phyloP scores from a whole-genome alignment of 768 basidiomycete species.

The Boletus patriciae region DNA sequence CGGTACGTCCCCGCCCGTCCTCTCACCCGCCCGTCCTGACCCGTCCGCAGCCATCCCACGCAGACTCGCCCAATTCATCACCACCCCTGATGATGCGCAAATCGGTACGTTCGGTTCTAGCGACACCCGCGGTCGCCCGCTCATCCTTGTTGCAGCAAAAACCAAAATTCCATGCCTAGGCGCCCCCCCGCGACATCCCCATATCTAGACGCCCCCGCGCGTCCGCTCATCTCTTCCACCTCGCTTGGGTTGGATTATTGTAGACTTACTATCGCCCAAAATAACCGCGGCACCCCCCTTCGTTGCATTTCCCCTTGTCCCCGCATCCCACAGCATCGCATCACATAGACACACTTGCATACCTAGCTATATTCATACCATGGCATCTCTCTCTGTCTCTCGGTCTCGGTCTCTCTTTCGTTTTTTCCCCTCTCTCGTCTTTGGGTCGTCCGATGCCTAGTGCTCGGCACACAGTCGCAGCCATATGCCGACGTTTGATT shows the following conservation, averaged over 20 bases:
- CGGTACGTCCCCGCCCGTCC: slow-evolving; percentile 32
- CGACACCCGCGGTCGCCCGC: no score
- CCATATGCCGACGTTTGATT: slow-evolving; percentile 8
- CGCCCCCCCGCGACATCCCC: background rate
- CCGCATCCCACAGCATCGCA: slow-evolving; percentile 28
- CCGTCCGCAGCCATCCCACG: slow-evolving; percentile 35
- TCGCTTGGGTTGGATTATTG: slow-evolving; percentile 16
- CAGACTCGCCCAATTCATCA: slow-evolving; percentile 40
- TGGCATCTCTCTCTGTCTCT: no score
- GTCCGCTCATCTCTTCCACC: slow-evolving; percentile 4
- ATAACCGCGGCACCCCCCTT: slow-evolving; percentile 18
- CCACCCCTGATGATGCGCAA: slow-evolving; percentile 59
- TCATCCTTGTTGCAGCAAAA: slow-evolving; percentile 24
- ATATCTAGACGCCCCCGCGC: slow-evolving; percentile 3
- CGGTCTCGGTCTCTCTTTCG: no score
- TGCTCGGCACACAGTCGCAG: slow-evolving; percentile 14
- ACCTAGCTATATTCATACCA: slow-evolving; percentile 39
- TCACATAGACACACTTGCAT: slow-evolving; percentile 36
- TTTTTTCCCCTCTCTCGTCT: slow-evolving; percentile 11
- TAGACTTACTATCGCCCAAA: slow-evolving; percentile 24
- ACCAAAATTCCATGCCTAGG: slow-evolving; percentile 37
- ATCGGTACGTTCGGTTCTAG: slow-evolving; percentile 49
- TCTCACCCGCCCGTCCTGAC: slow-evolving; percentile 3
- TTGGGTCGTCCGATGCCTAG: slow-evolving; percentile 20
- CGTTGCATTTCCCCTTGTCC: slow-evolving; percentile 13